Percentiles rank a stretch among this genome's conserved stretches.
Conservation (phyloP, 2,329 filamentous ascomycete genomes). For the Ophiostoma novo-ulmi region DNA sequence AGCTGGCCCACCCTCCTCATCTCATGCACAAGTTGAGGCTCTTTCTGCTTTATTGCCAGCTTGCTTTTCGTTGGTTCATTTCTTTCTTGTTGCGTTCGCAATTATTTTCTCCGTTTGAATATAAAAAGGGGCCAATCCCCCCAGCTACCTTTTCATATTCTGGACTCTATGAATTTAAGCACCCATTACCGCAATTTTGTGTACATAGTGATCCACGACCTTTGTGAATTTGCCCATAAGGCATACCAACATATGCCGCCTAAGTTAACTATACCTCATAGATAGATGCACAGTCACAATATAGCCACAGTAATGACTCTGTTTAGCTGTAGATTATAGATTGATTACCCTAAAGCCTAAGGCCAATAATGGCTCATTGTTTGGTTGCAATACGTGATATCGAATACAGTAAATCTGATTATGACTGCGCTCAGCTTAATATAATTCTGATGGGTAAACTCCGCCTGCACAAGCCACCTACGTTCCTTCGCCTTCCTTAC, state of each 20-base stretch:
- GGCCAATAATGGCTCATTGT: too few species aligned
- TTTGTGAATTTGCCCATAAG: background rate
- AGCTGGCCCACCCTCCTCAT: too few species aligned
- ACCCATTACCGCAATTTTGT: background rate
- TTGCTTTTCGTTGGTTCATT: too few species aligned
- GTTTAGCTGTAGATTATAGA: background rate
- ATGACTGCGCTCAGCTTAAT: background rate
- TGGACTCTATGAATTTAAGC: too few species aligned
- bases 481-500: background rate
- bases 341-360: background rate
- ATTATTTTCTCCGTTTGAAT: too few species aligned
- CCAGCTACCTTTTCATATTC: too few species aligned
- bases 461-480: background rate
- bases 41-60: too few species aligned
- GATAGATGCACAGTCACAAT: background rate
- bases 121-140: too few species aligned
- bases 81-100: too few species aligned
- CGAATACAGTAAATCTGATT: background rate
- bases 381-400: too few species aligned
- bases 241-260: background rate
- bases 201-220: background rate
- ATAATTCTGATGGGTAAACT: background rate
- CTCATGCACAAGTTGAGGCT: too few species aligned
- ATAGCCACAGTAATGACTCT: background rate
- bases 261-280: background rate